Percentiles rank a stretch among this genome's conserved stretches.
phyloP scores from a whole-genome alignment of 2,329 filamentous ascomycete genomes.

The Fusarium sp. region DNA sequence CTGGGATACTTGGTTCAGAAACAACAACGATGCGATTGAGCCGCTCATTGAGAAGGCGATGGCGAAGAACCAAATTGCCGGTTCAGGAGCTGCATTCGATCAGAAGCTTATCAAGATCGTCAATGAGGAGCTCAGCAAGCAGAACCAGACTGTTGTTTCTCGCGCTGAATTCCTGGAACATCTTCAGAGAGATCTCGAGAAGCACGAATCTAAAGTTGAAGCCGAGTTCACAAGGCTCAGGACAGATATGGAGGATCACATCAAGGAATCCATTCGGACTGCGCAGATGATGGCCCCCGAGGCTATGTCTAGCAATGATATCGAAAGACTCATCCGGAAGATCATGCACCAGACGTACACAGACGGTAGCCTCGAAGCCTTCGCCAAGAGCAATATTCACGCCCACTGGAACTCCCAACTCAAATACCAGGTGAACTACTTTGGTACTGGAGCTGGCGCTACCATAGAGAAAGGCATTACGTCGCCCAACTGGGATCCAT shows the following conservation, averaged over 20 bases:
- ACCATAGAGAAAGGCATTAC: too few relatives aligned
- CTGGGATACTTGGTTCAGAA: conserved; percentile 65
- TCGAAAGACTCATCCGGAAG: conserved; percentile 54
- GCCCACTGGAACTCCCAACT: conserved; percentile 58
- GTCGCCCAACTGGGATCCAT: conserved; percentile 65
- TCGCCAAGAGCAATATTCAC: conserved; percentile 60
- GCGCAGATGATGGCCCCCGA: conserved; percentile 41
- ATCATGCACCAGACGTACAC: conserved; percentile 57
- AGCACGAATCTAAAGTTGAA: conserved; percentile 54
- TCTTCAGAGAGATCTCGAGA: conserved; percentile 53
- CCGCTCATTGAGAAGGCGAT: conserved; percentile 47
- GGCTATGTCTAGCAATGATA: conserved; percentile 55
- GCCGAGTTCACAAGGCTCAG: conserved; percentile 55
- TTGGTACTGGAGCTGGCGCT: conserved; percentile 74
- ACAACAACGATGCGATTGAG: conserved; percentile 58
- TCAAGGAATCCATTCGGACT: conserved; percentile 47
- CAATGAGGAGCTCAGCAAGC: conserved; percentile 51
- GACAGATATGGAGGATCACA: conserved; percentile 49
- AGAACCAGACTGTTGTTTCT: conserved; percentile 55
- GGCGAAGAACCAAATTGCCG: conserved; percentile 50
- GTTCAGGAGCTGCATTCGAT: conserved; percentile 51
- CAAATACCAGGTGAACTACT: conserved; percentile 76
- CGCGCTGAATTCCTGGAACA: conserved; percentile 61
- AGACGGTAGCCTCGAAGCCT: conserved; percentile 59
- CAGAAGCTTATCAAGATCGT: conserved; percentile 51